Evolutionary conservation across 2,329 filamentous ascomycete species (phyloP), one percentile per base, ranked within the genome.

Genomic region (Mycosphaerella arachidis): DNA sequence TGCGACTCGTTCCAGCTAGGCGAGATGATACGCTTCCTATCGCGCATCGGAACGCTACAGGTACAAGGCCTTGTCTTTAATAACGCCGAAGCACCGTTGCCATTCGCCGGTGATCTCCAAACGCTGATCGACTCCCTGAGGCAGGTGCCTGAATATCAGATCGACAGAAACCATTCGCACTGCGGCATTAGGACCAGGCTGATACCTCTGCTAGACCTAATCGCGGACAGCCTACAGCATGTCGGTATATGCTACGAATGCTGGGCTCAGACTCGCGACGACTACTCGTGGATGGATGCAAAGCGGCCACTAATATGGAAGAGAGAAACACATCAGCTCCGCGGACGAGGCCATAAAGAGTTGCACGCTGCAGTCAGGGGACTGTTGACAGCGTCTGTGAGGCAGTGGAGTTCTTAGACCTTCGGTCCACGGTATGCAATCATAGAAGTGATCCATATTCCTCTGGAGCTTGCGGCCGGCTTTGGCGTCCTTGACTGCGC

Each of bases 1-100:
- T 92, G 89, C 72, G 89, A 92, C 75, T 86, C 85, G 1, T 92
- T 88, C 69, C 89, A 92, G 73, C 82, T 92, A 0, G 89, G 89
- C 24, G 88, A 92, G 74, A 90, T 90, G 80, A 75, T 91, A 63
- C 86, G 85, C 65, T 92, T 92, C 73, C 82, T 92, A 37, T 76
- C 79, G 13, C 80, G 81, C 64, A 84, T 85, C 64, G 80, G 82
- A 30, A 82, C 90, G 0, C 69, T 91, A 4, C 82, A 81, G 40
- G 74, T 90, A 1, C 73, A 77, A 60, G 74, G 77, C 29, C 75
- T 73, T 24, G 74, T 82, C 13, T 74, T 68, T 8, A 62, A 75
- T 59, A 67, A 67, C 6, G 72, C 72, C 10, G 74, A 76, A 2
- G 68, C 82, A 6, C 77, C 76, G 2, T 78, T 82, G 60, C 75